A percentile compares a stretch with the other conserved stretches of the same genome.
Conservation (phyloP, 1,284 basidiomycete species). For the Neotropicomus parvogracilis region DNA sequence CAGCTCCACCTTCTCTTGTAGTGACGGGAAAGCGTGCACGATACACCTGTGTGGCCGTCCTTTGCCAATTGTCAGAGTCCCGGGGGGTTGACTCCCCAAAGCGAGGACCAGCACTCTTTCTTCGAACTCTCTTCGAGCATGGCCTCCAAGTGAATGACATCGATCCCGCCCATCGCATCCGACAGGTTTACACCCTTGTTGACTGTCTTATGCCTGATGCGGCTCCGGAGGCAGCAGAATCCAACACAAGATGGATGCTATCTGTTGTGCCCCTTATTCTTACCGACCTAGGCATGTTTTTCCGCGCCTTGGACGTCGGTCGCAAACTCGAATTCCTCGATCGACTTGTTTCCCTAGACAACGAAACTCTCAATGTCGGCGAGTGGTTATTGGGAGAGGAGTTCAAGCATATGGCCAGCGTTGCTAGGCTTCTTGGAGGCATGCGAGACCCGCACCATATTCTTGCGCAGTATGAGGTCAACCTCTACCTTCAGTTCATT, state of each 20-base stretch:
- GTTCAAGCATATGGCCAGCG: slow-evolving; percentile 42
- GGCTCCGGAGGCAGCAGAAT: slow-evolving; percentile 27
- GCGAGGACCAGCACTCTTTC: slow-evolving; percentile 42
- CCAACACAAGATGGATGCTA: slow-evolving; percentile 45
- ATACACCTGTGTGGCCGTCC: slow-evolving; percentile 48
- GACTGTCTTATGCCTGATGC: slow-evolving; percentile 51
- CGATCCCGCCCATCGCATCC: slow-evolving; percentile 55
- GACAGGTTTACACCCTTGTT: slow-evolving; percentile 54
- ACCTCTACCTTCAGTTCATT: slow-evolving; percentile 23
- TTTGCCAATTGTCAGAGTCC: slow-evolving; percentile 41
- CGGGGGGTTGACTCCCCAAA: slow-evolving; percentile 38
- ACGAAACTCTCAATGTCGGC: slow-evolving; percentile 53
- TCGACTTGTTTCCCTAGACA: slow-evolving; percentile 55
- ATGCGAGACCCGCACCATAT: slow-evolving; percentile 34
- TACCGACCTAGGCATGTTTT: slow-evolving; percentile 51
- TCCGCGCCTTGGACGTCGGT: slow-evolving; percentile 52
- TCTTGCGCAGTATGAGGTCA: slow-evolving; percentile 32
- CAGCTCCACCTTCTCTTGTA: slow-evolving; percentile 8
- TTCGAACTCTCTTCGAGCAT: slow-evolving; percentile 54
- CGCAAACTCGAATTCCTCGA: slow-evolving; percentile 52
- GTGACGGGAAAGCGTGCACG: slow-evolving; percentile 30
- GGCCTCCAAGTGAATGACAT: slow-evolving; percentile 35
- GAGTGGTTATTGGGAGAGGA: slow-evolving; percentile 69
- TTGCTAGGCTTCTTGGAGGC: slow-evolving; percentile 37
- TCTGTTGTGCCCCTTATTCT: slow-evolving; percentile 56